A percentile compares a stretch with the other conserved stretches of the same genome.
Evolutionary conservation across 139 green algal genomes (phyloP).

Genomic region (Chlamydomonas eustigma): DNA sequence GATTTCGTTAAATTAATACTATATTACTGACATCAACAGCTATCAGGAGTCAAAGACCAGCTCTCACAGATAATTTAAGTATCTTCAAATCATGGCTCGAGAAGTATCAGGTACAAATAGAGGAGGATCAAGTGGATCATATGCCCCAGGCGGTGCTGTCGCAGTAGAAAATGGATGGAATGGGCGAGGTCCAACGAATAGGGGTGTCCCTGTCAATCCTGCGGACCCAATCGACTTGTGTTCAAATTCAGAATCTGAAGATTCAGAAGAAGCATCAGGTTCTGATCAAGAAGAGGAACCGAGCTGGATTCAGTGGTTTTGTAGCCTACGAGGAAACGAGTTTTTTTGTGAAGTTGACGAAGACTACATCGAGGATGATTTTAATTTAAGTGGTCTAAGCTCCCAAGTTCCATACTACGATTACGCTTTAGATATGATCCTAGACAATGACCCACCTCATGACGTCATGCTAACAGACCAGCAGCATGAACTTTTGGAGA

Average conservation of each 20-base stretch:
- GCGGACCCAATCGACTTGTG: no score
- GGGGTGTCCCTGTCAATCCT: no score
- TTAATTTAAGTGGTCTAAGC: conserved; percentile 92
- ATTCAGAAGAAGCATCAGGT: conserved; percentile 1
- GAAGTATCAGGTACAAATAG: no score
- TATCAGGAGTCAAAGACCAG: no score
- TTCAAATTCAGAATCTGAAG: not conserved
- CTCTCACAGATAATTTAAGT: no score
- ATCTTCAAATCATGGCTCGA: no score
- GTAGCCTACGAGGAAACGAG: conserved; percentile 81
- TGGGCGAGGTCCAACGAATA: no score
- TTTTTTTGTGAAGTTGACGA: conserved; percentile 80
- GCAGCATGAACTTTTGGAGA: conserved; percentile 90
- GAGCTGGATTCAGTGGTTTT: conserved; percentile 94
- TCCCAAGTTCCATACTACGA: conserved; percentile 96
- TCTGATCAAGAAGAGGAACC: conserved; percentile 14
- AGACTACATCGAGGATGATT: conserved; percentile 96
- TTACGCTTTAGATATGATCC: conserved; percentile 93
- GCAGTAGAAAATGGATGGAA: no score
- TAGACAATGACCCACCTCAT: conserved; percentile 84
- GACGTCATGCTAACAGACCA: conserved; percentile 75
- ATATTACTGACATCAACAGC: no score
- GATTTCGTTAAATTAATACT: no score
- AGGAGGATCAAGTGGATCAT: no score
- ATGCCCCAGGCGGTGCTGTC: no score